Percentiles rank a stretch among this genome's conserved stretches.
Conservation (phyloP, 2,329 filamentous ascomycete species). For the Aureobasidium sp. region DNA sequence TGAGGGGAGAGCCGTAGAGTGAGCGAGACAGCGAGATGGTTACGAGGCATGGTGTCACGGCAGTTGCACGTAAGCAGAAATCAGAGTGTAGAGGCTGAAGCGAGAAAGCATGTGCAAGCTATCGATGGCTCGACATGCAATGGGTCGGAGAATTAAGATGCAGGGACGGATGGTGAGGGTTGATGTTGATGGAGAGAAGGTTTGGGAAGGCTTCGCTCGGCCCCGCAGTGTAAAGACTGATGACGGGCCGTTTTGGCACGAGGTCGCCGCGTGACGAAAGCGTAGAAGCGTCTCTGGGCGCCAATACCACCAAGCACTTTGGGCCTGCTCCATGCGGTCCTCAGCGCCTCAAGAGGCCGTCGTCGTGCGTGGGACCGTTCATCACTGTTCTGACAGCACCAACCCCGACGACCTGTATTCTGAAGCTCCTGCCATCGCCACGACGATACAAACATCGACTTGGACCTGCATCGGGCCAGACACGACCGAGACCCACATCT, state of each 20-base stretch:
- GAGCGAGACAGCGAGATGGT: neutral
- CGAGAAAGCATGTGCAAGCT: neutral
- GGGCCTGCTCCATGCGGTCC: neutral
- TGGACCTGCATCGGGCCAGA: neutral
- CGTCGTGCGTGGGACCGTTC: neutral
- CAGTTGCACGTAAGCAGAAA: slow-evolving; percentile 1
- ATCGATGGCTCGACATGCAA: neutral
- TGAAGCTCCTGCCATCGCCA: neutral
- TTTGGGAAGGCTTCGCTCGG: neutral
- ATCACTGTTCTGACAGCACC: slow-evolving; percentile 3
- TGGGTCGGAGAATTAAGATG: neutral
- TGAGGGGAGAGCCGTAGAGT: slow-evolving; percentile 6
- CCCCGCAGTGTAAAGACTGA: neutral
- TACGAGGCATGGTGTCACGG: neutral
- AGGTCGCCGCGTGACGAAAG: neutral
- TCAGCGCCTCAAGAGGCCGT: neutral
- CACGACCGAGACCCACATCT: slow-evolving; percentile 10
- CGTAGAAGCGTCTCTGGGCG: neutral
- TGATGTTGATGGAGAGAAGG: neutral
- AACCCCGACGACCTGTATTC: neutral
- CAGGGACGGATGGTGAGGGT: neutral
- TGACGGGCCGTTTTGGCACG: neutral
- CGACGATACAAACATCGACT: neutral
- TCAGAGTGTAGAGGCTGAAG: neutral
- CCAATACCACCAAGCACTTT: neutral